Evolutionary conservation across 352 stramenopile species (phyloP), one percentile per base, ranked within the genome.

Genomic region (Phytophthora ramorum): DNA sequence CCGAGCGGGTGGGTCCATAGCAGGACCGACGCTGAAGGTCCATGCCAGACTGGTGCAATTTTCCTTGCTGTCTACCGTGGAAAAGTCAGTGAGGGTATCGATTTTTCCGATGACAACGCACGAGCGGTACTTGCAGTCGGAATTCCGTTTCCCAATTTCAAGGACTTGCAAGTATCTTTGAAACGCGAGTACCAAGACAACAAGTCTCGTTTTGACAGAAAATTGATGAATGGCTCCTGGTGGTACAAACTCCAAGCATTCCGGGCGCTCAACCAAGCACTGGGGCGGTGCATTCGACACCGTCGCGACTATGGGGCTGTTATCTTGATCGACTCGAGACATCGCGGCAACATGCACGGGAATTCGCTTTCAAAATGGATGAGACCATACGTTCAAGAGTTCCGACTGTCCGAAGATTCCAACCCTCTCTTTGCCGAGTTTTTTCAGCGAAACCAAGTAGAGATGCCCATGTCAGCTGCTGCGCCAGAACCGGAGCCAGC

Each of bases 221-320:
- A 72, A 16, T 66, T 87, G 9, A 79, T 91, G 9, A 87, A 83
- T 14, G 86, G 86, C 7, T 71, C 68, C 5, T 64, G 65, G 24
- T 99, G 98, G 98, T 99, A 99, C 76, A 90, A 91, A 24, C 93
- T 99, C 45, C 96, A 99, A 69, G 97, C 97, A 0, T 98, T 98
- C 69, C 89, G 97, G n/a, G 97, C 97, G 12, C 90, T 99, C 10
- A 99, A 99, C 77, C 98, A 99, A 83, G 97, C 98, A 10, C 86
- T 99, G 16, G 98, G 98, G 1, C 90, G 98, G 41, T 98, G 98
- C 30, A 99, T 99, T 78, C 96, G 98, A 24, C 98, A 99, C 73
- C 89, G 92, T 4, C 76, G 91, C 26, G 98, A 99, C 75, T 99
- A 98, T 66, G 98, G 98, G 12, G 88, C 92, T 34, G 98, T 99